Conservation (phyloP, 768 basidiomycete genomes). For the Mycena indigotica region DNA sequence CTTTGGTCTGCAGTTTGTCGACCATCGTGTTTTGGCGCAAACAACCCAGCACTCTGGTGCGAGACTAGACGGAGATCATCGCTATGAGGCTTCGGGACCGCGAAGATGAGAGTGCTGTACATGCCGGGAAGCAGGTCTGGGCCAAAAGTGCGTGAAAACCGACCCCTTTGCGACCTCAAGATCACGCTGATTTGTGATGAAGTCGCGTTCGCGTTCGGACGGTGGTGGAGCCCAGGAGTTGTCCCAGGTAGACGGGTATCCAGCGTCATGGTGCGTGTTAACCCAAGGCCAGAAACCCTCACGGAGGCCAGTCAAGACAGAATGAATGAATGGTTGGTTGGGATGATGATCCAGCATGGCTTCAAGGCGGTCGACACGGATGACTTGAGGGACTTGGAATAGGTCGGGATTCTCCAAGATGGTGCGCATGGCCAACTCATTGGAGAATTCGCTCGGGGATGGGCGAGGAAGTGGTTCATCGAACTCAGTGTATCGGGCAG, state of each 20-base stretch:
- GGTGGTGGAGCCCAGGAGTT: constrained; percentile 22
- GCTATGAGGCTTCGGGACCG: constrained; percentile 38
- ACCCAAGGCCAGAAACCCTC: no score
- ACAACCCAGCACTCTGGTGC: constrained; percentile 39
- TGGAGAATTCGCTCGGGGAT: no score
- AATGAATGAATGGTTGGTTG: no score
- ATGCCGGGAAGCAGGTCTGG: constrained; percentile 44
- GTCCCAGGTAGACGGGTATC: constrained; percentile 29
- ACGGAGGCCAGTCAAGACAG: no score
- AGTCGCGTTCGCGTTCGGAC: constrained; percentile 21
- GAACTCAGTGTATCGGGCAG: no score
- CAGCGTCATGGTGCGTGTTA: constrained; percentile 22
- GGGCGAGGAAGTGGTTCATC: no score
- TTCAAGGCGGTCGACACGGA: no score
- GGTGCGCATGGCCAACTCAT: no score
- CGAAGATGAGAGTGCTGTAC: constrained; percentile 40
- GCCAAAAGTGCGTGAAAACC: constrained; percentile 36
- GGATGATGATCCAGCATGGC: no score
- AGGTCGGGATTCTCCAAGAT: no score
- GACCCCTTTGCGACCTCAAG: constrained; percentile 25
- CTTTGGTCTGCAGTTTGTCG: constrained; percentile 24
- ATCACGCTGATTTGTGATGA: constrained; percentile 30
- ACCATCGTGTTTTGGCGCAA: constrained; percentile 42
- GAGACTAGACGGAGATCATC: constrained; percentile 40
- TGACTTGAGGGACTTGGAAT: no score